Base-by-base conservation (phyloP, 768 basidiomycete genomes). In the Termitomyces sp. region DNA sequence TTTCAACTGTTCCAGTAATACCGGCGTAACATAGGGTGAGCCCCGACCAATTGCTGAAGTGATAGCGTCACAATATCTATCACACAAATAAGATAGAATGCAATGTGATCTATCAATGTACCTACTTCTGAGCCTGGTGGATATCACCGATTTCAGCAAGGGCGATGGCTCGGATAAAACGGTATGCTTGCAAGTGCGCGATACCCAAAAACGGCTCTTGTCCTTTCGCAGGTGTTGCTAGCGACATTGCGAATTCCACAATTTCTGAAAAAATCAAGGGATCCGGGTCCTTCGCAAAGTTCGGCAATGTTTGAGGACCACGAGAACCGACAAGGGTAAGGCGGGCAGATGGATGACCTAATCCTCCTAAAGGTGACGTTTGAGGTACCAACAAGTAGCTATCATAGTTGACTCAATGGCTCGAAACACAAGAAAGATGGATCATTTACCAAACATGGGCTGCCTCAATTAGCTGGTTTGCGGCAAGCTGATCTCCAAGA, bases 11-110 rank as follows among this genome's bases (percentile, higher is more conserved):
- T 90, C 85, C 45, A 87, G 65, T 61, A 96, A 80, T 16, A 78
- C 71, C 2, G 80, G 71, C 43, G 82, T 91, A 64, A 84, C 84
- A 72, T 87, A 87, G 0, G 85, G 81, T 24, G 91, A 87, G 38
- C 74, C 73, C 48, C 85, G 82, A 61, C 70, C 78, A 64, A 90
- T 77, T 47, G 83, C 80, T 38, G 82, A 76, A 8, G 86, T 79
- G 61, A 98, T 90, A 9, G 95, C 93, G 56, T 98, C 92, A 66
- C 92, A 95, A 69, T 98, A 99, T 66, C 96, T 98, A 62, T 35
- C 16, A 20, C 33, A 54, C 43, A 18, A 49, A 30, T 54, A 6
- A 48, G 52, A 4, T 24, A 48, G 6, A 3, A 26, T 36, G 61
- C 45, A 62, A 40, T 48, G 20, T 30, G 22, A 22, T 33, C 24